Evolutionary conservation across 2,329 filamentous ascomycete species (phyloP).

Genomic region (Septoria linicola): DNA sequence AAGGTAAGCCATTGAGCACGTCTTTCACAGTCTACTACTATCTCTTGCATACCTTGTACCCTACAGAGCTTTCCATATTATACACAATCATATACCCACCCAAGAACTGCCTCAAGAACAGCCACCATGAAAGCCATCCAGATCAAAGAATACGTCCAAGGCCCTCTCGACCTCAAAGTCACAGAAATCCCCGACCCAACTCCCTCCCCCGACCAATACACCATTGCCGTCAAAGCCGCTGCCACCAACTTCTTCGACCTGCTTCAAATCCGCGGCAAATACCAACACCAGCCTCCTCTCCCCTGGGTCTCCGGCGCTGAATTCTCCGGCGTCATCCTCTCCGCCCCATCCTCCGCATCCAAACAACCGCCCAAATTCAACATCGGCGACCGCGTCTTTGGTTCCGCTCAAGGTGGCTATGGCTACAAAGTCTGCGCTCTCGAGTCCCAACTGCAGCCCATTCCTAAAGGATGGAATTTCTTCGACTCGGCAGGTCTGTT

Average conservation of each 20-base stretch:
- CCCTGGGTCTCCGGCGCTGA: slow-evolving; percentile 87
- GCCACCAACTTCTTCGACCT: slow-evolving; percentile 98
- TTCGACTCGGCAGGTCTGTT: slow-evolving; percentile 84
- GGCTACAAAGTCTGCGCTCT: slow-evolving; percentile 69
- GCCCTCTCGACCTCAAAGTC: slow-evolving; percentile 75
- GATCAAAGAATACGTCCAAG: slow-evolving; percentile 51
- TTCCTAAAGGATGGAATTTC: slow-evolving; percentile 80
- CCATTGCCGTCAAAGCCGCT: slow-evolving; percentile 80
- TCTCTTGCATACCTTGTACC: not conserved
- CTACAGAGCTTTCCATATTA: too few relatives aligned
- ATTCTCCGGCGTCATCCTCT: slow-evolving; percentile 76
- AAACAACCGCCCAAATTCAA: slow-evolving; percentile 59
- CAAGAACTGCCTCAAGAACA: too few relatives aligned
- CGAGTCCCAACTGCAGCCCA: slow-evolving; percentile 67
- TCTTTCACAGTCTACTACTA: not conserved
- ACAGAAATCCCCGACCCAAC: slow-evolving; percentile 70
- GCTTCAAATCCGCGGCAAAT: slow-evolving; percentile 91
- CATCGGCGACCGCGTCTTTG: slow-evolving; percentile 80
- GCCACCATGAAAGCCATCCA: slow-evolving; percentile 65
- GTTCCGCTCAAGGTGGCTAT: slow-evolving; percentile 81
- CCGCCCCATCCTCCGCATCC: slow-evolving; percentile 51
- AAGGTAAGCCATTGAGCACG: slow-evolving; percentile 12
- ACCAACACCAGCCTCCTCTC: slow-evolving; percentile 85
- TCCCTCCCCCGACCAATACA: slow-evolving; percentile 72
- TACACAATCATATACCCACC: too few relatives aligned